These are phyloP conservation scores for Exidia glandulosa DNA, from an alignment of 768 basidiomycete species.

Conservation along the genomic window DNA sequence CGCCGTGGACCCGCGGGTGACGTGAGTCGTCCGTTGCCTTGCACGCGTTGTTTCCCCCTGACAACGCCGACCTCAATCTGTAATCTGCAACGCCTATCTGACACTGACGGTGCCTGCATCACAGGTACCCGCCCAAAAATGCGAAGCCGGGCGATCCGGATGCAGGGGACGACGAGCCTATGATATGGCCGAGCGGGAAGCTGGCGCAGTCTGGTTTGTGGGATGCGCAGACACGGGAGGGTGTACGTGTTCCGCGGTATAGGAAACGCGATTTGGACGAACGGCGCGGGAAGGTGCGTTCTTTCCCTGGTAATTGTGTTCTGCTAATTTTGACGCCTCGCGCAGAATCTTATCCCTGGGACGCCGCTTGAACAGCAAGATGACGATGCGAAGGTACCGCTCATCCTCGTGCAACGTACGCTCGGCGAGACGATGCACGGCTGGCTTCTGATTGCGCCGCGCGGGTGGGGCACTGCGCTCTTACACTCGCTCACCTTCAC, in stretches of 20 bases:
- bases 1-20: slow-evolving; percentile 78
- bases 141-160: slow-evolving; percentile 34
- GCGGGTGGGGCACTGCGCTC: slow-evolving; percentile 88
- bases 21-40: slow-evolving; percentile 32
- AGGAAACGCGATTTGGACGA: slow-evolving; percentile 80
- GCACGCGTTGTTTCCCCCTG: too few species aligned
- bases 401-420: slow-evolving; percentile 74
- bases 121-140: slow-evolving; percentile 78
- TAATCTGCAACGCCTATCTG: not conserved
- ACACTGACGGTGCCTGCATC: too few species aligned
- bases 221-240: slow-evolving; percentile 45
- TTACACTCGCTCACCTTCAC: slow-evolving; percentile 72
- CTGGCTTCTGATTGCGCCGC: slow-evolving; percentile 78
- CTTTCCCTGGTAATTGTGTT: not conserved
- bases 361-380: slow-evolving; percentile 51
- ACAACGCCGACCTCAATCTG: too few species aligned
- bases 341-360: slow-evolving; percentile 69
- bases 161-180: slow-evolving; percentile 14
- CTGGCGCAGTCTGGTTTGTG: slow-evolving; percentile 66
- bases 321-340: not conserved
- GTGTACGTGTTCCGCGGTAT: slow-evolving; percentile 50
- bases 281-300: slow-evolving; percentile 58
- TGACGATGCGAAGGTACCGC: slow-evolving; percentile 74
- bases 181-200: slow-evolving; percentile 41
- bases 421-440: slow-evolving; percentile 61